Percentiles rank a stretch among this genome's conserved stretches.
Evolutionary conservation across 169 alveolate genomes (phyloP).

Genomic region (Cryptosporidium tyzzeri): DNA sequence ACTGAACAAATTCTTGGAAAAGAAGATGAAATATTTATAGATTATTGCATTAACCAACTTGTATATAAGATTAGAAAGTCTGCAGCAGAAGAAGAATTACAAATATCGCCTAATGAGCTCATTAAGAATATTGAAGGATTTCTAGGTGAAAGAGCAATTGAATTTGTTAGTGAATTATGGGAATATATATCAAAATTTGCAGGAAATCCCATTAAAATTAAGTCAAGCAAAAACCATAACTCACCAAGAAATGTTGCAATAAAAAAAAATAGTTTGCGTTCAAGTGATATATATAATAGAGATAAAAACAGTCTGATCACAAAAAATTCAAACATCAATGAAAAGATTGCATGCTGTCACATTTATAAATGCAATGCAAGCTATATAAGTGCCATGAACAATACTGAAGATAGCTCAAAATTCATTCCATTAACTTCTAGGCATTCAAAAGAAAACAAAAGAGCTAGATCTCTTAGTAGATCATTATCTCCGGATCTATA

Average conservation of each 20-base stretch:
- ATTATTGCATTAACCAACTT: slow-evolving; percentile 58
- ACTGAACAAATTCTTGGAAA: slow-evolving; percentile 39
- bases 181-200: neutral
- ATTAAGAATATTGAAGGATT: slow-evolving; percentile 50
- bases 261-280: neutral
- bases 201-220: neutral
- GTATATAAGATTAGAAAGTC: slow-evolving; percentile 50
- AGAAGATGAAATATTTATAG: slow-evolving; percentile 72
- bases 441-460: neutral
- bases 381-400: neutral
- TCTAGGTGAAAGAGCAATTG: slow-evolving; percentile 23
- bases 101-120: slow-evolving; percentile 58
- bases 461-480: slow-evolving; percentile 49
- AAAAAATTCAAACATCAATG: neutral
- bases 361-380: neutral
- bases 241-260: no score
- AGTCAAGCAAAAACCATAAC: neutral
- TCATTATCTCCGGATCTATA: slow-evolving; percentile 43
- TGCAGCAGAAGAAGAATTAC: slow-evolving; percentile 59
- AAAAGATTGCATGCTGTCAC: neutral
- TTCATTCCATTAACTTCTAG: neutral
- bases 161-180: slow-evolving; percentile 61
- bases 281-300: neutral
- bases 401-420: neutral
- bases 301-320: neutral